Evolutionary conservation across 352 stramenopile species (phyloP).

Genomic region (Albugo candida): DNA sequence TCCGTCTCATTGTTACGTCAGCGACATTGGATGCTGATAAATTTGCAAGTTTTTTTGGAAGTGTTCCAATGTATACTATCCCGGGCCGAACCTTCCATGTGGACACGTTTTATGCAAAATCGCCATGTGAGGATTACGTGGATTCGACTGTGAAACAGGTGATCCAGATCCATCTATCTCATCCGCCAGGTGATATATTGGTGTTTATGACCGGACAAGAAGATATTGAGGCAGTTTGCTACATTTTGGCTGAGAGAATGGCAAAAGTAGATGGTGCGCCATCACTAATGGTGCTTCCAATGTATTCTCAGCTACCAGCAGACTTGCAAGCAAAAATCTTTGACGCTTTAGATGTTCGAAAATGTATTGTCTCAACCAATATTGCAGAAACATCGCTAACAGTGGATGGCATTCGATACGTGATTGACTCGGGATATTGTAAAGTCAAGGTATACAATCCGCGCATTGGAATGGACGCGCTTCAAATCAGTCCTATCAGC

Average conservation of each 20-base stretch:
- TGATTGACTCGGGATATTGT: conserved; percentile 95
- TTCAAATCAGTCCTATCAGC: conserved; percentile 90
- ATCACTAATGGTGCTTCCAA: conserved; percentile 94
- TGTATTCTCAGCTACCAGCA: conserved; percentile 97
- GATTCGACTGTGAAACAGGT: conserved; percentile 95
- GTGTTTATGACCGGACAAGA: conserved; percentile 99
- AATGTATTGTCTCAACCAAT: conserved; percentile 97
- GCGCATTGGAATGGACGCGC: conserved; percentile 96
- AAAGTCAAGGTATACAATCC: conserved; percentile 99
- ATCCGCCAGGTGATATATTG: conserved; percentile 92
- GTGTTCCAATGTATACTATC: conserved; percentile 95
- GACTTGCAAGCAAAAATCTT: conserved; percentile 98
- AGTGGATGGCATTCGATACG: conserved; percentile 95
- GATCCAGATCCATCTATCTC: conserved; percentile 95
- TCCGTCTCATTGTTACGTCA: conserved; percentile 85
- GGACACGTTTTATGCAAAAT: conserved; percentile 82
- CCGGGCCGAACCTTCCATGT: conserved; percentile 76
- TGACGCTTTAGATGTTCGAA: conserved; percentile 85
- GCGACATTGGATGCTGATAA: conserved; percentile 95
- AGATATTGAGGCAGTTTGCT: conserved; percentile 95
- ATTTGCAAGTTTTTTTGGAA: conserved; percentile 95
- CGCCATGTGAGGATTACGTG: conserved; percentile 93
- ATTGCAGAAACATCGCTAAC: conserved; percentile 94
- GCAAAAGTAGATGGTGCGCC: conserved; percentile 81
- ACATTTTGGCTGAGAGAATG: conserved; percentile 90